These are phyloP conservation scores for Stemphylium lycopersici DNA, from an alignment of 2,329 filamentous ascomycete genomes.

Conservation along the genomic window DNA sequence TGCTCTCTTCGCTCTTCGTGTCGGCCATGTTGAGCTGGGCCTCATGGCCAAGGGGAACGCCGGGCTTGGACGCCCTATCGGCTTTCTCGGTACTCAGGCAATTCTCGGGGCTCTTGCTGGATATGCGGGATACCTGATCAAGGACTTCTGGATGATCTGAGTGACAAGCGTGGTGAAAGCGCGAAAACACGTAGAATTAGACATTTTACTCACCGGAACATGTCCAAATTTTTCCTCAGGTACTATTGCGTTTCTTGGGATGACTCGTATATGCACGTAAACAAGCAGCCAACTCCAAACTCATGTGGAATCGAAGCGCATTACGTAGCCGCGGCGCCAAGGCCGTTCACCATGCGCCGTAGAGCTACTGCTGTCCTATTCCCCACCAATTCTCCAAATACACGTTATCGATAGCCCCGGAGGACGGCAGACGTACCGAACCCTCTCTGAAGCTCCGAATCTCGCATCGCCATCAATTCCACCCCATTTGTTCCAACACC, in stretches of 20 bases:
- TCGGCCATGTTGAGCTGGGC: conserved; percentile 51
- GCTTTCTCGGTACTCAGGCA: conserved; percentile 42
- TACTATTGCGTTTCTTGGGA: background rate
- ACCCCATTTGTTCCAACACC: background rate
- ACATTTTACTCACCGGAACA: background rate
- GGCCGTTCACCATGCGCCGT: conserved; percentile 11
- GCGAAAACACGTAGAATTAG: background rate
- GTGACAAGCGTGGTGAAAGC: background rate
- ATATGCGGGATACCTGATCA: conserved; percentile 42
- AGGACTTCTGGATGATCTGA: conserved; percentile 37
- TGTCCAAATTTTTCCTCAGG: background rate
- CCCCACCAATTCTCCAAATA: conserved; percentile 23
- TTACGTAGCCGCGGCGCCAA: conserved; percentile 27
- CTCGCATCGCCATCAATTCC: background rate
- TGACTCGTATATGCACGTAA: conserved; percentile 1
- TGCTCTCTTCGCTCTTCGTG: conserved; percentile 47
- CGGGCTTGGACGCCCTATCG: conserved; percentile 34
- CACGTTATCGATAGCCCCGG: conserved; percentile 14
- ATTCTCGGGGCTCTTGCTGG: conserved; percentile 35
- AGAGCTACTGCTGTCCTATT: conserved; percentile 15
- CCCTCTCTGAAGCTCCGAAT: background rate
- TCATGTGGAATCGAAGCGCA: conserved; percentile 13
- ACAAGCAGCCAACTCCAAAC: background rate
- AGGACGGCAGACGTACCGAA: conserved; percentile 4
- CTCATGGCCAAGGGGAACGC: conserved; percentile 33